Base-by-base conservation (phyloP, 2,329 filamentous ascomycete species). In the Neoascochyta sp. region DNA sequence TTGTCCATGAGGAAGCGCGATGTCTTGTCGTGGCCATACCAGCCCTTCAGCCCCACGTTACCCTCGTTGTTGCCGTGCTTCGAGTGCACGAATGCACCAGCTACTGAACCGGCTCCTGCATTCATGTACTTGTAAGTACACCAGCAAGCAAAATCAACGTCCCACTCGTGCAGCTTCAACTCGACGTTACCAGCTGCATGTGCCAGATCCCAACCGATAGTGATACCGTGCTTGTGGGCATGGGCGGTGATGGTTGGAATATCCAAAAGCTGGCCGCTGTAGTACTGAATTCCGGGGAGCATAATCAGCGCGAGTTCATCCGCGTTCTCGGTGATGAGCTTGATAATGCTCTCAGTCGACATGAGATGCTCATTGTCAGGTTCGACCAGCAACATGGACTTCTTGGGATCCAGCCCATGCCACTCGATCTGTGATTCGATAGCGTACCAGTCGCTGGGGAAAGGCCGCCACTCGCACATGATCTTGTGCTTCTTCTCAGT, bases 51-150 rank as follows among this genome's bases (percentile, higher is more conserved):
- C 2, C 88, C 75, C 5, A 76, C 79, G 15, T 73, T 71, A 51
- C 79, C 86, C 4, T 43, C 46, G 21, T 84, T 78, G 22, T 63
- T 58, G 25, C 81, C 79, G 57, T 92, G 83, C 29, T 70, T 73
- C 53, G 83, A 76, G 61, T 94, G 86, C 5, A 95, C 81, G 48
- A 87, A 95, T 1, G 82, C 71, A 1, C 81, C 86, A 1, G 78
- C 86, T 41, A 92, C 90, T 8, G 80, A 73, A 4, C 88, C 88
- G 0, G 88, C 86, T 0, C 88, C 88, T 8, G 81, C 78, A 55
- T 93, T 94, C 58, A 94, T 75, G 67, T 95, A 95, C 68, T 95
- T 95, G 73, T 94, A 95, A 3, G 81, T 89, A 64, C 88, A 95
- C 88, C 88, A 95, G 34, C 76, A 85, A 4, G 88, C 87, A 51